Percentiles rank a stretch among this genome's conserved stretches.
Conservation (phyloP, 2,329 filamentous ascomycete species). For the Nemania sp. region DNA sequence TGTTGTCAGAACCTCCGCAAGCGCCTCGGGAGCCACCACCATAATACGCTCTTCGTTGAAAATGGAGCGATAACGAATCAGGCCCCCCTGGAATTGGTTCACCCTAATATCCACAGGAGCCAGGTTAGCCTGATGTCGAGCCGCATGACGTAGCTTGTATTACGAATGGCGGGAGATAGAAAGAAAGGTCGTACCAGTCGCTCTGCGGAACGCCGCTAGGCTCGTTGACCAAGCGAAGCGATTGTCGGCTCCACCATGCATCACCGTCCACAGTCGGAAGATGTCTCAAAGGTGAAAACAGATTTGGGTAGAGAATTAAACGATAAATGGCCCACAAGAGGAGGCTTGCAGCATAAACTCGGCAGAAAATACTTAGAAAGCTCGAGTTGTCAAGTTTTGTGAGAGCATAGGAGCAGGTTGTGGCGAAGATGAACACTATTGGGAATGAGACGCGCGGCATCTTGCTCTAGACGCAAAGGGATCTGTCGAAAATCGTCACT, state of each 20-base stretch:
- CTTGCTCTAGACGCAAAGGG: slow-evolving; percentile 5
- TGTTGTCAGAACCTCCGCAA: slow-evolving; percentile 25
- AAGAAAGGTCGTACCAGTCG: slow-evolving; percentile 19
- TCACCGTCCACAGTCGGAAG: slow-evolving; percentile 26
- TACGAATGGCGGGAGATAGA: background rate
- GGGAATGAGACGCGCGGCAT: slow-evolving; percentile 11
- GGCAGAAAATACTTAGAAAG: slow-evolving; percentile 15
- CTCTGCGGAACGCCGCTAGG: slow-evolving; percentile 19
- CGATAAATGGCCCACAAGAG: slow-evolving; percentile 17
- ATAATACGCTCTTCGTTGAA: slow-evolving; percentile 22
- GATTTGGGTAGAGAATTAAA: slow-evolving; percentile 24
- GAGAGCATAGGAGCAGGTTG: slow-evolving; percentile 20
- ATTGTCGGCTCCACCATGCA: slow-evolving; percentile 27
- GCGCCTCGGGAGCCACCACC: slow-evolving; percentile 16
- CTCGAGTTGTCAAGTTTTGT: slow-evolving; percentile 7
- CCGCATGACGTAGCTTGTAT: background rate
- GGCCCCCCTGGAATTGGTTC: slow-evolving; percentile 6
- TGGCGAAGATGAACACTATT: slow-evolving; percentile 10
- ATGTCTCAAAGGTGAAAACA: slow-evolving; percentile 28
- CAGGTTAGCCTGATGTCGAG: slow-evolving; percentile 3
- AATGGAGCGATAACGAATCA: slow-evolving; percentile 21
- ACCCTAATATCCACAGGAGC: slow-evolving; percentile 11
- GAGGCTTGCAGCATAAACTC: slow-evolving; percentile 7
- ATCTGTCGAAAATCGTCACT: background rate
- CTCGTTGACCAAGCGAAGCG: slow-evolving; percentile 16